Base-by-base conservation (phyloP, 805 yeast genomes). In the Candida dajiaensis region DNA sequence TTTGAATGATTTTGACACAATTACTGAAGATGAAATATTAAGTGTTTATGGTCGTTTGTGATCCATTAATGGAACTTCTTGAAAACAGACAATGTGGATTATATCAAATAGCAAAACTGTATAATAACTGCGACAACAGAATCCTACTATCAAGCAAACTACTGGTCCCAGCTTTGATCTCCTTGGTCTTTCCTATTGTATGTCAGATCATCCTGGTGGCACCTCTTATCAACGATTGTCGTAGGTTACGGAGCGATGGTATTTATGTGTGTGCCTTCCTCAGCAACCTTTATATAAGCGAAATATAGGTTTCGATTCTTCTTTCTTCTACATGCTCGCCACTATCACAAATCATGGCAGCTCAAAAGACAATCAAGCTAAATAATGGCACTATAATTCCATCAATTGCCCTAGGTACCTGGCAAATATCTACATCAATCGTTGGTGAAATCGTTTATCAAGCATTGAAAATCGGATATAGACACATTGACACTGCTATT, bases 401-500 rank as follows among this genome's bases (percentile, higher is more conserved):
- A 9, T 68, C 70, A 1, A 65, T 81, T 22, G 87, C 78, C 0
- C 66, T 74, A 18, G 87, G 88, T 1, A 73, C 79, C 5, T 81
- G 74, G 63, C 56, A 65, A 25, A 53, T 78, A 4, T 70, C 78
- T 4, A 48, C 57, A 1, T 53, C 54, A 0, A 65, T 66, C 9
- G 69, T 82, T 1, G 48, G 62, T 4, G 64, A 69, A 0, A 57
- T 79, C 23, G 83, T 80, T 0, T 70, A 74, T 53, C 60, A 70
- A 26, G 94, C 90, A 1, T 70, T 86, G 48, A 64, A 70, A 28
- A 67, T 62, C 13, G 95, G 95, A 0, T 86, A 83, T 62, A 74
- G 94, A 53, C 92, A 83, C 57, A 67, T 86, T 48, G 94, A 87
- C 59, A 69, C 83, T 18, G 96, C 95, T 7, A 79, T 73, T 10